Base-by-base conservation (phyloP, 495 filamentous ascomycete genomes). In the Chaetomium cochliodes region DNA sequence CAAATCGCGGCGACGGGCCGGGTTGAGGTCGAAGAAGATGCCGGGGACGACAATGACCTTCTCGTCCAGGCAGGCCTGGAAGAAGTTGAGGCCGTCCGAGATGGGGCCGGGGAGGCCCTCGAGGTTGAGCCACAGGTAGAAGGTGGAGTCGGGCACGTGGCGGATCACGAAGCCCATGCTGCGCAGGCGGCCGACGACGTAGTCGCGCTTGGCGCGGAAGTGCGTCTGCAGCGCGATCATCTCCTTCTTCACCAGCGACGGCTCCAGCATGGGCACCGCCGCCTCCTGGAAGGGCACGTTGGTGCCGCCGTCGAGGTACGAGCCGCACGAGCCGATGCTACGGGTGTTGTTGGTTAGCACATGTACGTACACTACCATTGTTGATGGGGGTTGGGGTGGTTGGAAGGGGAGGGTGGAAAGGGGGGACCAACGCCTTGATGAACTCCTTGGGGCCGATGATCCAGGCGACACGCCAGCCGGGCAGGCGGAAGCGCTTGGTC, bases 401-500 rank as follows among this genome's bases (percentile, higher is more conserved):
- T 60, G 6, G 15, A 39, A 28, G 8, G 2, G 20, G 33, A n/a
- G 25, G 56, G n/a, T n/a, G n/a, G n/a, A 57, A 25, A 52, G 39
- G 4, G 28, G 30, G 51, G 9, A 75, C 77, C 65, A 51, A 82
- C 80, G 93, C 92, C 73, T 90, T 89, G 79, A 98, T 90, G 79
- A 97, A 98, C 63, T 96, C 93, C 80, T 97, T 97, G 55, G 93
- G 93, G 2, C 93, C 93, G 55, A 98, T 76, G 65, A 98, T 89
- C 93, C 93, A 97, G 11, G 93, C 93, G 54, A 98, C 92, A 67
- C 93, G 90, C 93, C 93, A 98, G 61, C 93, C 93, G 3, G 93
- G 93, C 3, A 98, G 86, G 66, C 93, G 88, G 85, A 98, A 98
- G 58, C 92, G 90, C 84, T 98, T 98, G 63, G 93, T 98, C 20